phyloP scores from a whole-genome alignment of 768 basidiomycete species.

The Lyophyllum decastes region DNA sequence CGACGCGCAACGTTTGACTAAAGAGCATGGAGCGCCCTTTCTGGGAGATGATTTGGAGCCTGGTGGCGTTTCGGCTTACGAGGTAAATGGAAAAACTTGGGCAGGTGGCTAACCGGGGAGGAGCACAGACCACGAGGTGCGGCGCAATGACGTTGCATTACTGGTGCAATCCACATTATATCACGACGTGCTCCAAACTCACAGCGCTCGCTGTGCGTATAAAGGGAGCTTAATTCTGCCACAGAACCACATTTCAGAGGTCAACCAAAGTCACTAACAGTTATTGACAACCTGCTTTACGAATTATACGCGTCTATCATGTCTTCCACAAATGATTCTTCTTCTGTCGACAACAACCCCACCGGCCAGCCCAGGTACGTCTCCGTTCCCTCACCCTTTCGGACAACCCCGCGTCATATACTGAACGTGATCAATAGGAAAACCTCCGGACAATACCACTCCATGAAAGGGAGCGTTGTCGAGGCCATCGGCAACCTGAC shows the following conservation, averaged over 20 bases:
- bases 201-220: neutral
- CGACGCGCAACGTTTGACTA: too few relatives aligned
- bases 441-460: conserved; percentile 44
- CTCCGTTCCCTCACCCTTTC: too few relatives aligned
- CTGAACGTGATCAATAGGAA: conserved; percentile 29
- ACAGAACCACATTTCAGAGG: too few relatives aligned
- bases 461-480: conserved; percentile 39
- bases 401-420: neutral
- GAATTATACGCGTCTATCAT: neutral
- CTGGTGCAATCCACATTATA: neutral
- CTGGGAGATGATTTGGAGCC: neutral
- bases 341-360: neutral
- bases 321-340: neutral
- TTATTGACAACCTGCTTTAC: neutral
- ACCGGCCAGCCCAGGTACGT: neutral
- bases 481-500: conserved; percentile 44
- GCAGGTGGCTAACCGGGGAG: neutral
- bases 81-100: too few relatives aligned
- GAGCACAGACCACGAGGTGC: neutral
- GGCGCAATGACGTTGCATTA: neutral
- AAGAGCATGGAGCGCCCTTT: too few relatives aligned
- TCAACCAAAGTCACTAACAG: too few relatives aligned
- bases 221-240: neutral
- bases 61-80: neutral
- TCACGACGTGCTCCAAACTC: neutral